phyloP scores from a whole-genome alignment of 129 eudicot genomes.

The Pseudognaphalium luteoalbum region DNA sequence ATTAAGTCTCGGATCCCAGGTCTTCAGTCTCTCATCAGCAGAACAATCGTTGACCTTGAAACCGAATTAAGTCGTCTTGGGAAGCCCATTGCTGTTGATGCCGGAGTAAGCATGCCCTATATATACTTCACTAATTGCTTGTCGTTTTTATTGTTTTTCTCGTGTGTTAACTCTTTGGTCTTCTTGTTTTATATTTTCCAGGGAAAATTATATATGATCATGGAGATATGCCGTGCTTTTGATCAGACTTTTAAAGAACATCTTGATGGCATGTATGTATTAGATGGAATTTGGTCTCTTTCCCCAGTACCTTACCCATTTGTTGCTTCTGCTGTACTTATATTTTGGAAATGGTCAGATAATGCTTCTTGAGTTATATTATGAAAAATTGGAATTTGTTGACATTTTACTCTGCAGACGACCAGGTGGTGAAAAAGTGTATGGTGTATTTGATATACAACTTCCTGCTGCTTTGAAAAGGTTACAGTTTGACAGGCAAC shows the following conservation, averaged over 20 bases:
- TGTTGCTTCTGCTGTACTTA: slow-evolving; percentile 1
- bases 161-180: neutral
- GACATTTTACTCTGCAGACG: slow-evolving; percentile 54
- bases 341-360: neutral
- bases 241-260: slow-evolving; percentile 93
- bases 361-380: neutral
- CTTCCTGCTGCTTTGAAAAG: slow-evolving; percentile 95
- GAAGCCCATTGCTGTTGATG: slow-evolving; percentile 80
- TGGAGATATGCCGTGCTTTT: slow-evolving; percentile 87
- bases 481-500: slow-evolving; percentile 89
- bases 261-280: slow-evolving; percentile 93
- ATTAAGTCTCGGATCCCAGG: slow-evolving; percentile 96
- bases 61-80: slow-evolving; percentile 89
- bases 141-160: neutral
- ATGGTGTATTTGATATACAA: slow-evolving; percentile 79
- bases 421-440: slow-evolving; percentile 90
- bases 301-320: neutral
- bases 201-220: slow-evolving; percentile 86
- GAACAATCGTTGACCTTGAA: slow-evolving; percentile 81
- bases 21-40: slow-evolving; percentile 90
- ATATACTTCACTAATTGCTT: neutral
- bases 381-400: slow-evolving; percentile 6
- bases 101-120: slow-evolving; percentile 67
- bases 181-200: slow-evolving; percentile 33
- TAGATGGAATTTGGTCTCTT: neutral